phyloP scores from a whole-genome alignment of 2,329 filamentous ascomycete genomes.

The Claviceps sp. region DNA sequence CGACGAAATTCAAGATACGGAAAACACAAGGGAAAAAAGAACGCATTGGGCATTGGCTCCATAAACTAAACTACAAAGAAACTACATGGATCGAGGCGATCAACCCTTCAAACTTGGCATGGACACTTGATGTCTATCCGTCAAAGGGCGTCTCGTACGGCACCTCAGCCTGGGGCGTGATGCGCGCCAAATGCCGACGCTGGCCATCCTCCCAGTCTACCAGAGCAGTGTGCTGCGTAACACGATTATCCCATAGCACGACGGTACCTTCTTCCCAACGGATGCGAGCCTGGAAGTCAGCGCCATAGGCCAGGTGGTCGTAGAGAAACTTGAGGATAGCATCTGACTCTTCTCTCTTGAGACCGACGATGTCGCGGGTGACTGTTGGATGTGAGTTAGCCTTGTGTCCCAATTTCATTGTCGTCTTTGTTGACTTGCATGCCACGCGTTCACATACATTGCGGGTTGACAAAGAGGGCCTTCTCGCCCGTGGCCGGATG shows the following conservation, averaged over 20 bases:
- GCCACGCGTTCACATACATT: slow-evolving; percentile 42
- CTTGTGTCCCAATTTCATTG: neutral
- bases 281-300: slow-evolving; percentile 58
- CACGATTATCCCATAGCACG: slow-evolving; percentile 76
- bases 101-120: neutral
- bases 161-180: slow-evolving; percentile 70
- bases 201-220: slow-evolving; percentile 73
- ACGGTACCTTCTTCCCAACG: slow-evolving; percentile 72
- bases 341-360: slow-evolving; percentile 80
- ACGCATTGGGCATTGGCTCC: no score
- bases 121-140: neutral
- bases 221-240: slow-evolving; percentile 66
- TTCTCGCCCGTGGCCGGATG: slow-evolving; percentile 78
- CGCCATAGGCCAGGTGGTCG: slow-evolving; percentile 35
- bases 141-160: slow-evolving; percentile 54
- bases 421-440: neutral
- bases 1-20: no score
- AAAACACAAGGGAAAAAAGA: no score
- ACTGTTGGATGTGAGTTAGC: slow-evolving; percentile 30
- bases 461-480: slow-evolving; percentile 68
- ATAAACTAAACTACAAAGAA: no score
- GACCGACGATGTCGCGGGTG: slow-evolving; percentile 66
- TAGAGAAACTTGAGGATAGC: slow-evolving; percentile 59
- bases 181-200: slow-evolving; percentile 64
- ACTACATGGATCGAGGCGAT: no score